These are phyloP conservation scores for Suhomyces coccinellae DNA, from an alignment of 1,139 yeast genomes.

Conservation along the genomic window DNA sequence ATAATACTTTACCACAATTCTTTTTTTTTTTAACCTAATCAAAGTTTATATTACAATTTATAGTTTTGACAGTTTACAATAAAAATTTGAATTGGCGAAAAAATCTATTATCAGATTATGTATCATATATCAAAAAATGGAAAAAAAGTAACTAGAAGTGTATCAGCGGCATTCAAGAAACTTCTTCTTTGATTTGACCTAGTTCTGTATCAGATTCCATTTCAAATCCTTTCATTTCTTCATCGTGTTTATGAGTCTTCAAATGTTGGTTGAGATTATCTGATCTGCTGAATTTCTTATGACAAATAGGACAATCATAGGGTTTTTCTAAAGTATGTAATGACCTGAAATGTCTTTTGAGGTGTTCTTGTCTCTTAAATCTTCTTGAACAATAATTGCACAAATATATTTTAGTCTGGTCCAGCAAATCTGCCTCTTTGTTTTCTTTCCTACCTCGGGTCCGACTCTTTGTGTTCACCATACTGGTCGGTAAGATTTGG, in stretches of 20 bases:
- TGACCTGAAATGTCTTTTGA: slow-evolving; percentile 74
- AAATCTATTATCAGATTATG: too few relatives aligned
- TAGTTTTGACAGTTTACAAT: neutral
- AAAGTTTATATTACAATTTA: too few relatives aligned
- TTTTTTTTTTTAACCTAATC: too few relatives aligned
- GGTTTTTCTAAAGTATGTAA: slow-evolving; percentile 77
- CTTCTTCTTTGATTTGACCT: slow-evolving; percentile 5
- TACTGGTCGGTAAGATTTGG: slow-evolving; percentile 37
- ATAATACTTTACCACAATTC: neutral
- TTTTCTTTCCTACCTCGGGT: slow-evolving; percentile 51
- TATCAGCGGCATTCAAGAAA: neutral
- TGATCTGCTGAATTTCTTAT: slow-evolving; percentile 71
- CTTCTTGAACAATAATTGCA: slow-evolving; percentile 57
- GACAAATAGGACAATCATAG: slow-evolving; percentile 66
- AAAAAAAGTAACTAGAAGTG: neutral
- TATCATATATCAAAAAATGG: neutral
- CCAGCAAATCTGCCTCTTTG: slow-evolving; percentile 47
- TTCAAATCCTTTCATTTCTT: slow-evolving; percentile 11
- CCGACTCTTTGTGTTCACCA: slow-evolving; percentile 36
- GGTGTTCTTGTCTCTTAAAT: slow-evolving; percentile 77
- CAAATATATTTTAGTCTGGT: slow-evolving; percentile 41
- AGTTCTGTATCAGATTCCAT: neutral
- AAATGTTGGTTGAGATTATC: slow-evolving; percentile 78
- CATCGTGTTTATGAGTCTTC: slow-evolving; percentile 60
- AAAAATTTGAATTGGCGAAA: too few relatives aligned